These are phyloP conservation scores for Ascochyta fabae DNA, from an alignment of 2,329 filamentous ascomycete species.

Conservation along the genomic window DNA sequence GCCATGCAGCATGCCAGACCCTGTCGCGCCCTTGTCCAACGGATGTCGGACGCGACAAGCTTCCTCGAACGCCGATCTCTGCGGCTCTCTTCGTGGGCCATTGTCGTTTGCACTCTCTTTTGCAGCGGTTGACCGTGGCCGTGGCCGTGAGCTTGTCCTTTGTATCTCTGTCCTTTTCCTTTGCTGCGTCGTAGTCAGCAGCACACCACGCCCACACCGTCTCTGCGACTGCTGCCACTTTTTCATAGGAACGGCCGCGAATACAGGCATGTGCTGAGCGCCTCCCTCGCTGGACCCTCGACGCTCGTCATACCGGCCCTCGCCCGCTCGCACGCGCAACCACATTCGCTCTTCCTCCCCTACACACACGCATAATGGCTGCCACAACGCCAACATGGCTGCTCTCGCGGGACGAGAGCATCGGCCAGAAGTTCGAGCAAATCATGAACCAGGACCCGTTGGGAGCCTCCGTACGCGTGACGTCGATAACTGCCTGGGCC, in stretches of 20 bases:
- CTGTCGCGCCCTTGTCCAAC: conserved; percentile 13
- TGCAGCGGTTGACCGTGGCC: neutral
- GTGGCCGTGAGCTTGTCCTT: neutral
- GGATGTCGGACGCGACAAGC: conserved; percentile 17
- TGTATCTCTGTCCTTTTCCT: neutral
- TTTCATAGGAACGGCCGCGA: neutral
- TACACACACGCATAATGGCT: conserved; percentile 30
- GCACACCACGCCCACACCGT: neutral
- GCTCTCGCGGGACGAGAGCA: conserved; percentile 38
- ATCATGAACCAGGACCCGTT: conserved; percentile 42
- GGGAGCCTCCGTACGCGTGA: conserved; percentile 27
- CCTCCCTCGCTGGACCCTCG: conserved; percentile 21
- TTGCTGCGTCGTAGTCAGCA: conserved; percentile 8
- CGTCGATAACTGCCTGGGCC: neutral
- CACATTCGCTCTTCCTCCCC: conserved; percentile 12
- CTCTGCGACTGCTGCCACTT: neutral
- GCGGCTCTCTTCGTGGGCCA: neutral
- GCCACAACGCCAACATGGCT: conserved; percentile 20
- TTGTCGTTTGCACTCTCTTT: conserved; percentile 8
- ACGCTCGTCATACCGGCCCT: conserved; percentile 16
- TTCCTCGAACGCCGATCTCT: conserved; percentile 16
- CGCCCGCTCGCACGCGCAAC: neutral
- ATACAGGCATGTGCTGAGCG: conserved; percentile 19
- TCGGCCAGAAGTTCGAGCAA: conserved; percentile 39
- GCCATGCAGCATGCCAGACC: conserved; percentile 14